Conservation (phyloP, 768 basidiomycete genomes). For the Phlebiopsis flavidoalba region DNA sequence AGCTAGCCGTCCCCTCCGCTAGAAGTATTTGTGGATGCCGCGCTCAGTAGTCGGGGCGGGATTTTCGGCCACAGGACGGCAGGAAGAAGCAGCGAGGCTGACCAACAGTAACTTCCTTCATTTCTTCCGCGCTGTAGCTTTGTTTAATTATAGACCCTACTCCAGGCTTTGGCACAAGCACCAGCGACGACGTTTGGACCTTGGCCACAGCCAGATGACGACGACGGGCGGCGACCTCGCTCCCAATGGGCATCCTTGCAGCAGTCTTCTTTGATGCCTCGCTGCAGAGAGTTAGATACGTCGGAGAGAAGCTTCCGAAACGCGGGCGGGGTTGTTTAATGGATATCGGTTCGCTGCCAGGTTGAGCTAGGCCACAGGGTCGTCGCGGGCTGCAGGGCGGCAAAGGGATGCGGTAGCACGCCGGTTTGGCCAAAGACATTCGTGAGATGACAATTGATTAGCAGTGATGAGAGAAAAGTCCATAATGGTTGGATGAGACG, state of each 20-base stretch:
- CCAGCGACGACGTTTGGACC: neutral
- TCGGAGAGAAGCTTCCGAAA: neutral
- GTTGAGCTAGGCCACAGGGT: neutral
- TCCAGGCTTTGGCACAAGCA: neutral
- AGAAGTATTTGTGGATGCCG: too few species aligned
- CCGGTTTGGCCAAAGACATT: neutral
- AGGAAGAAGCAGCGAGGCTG: neutral
- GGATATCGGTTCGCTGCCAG: neutral
- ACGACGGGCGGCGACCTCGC: neutral
- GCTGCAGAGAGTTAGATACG: neutral
- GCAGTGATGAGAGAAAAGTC: neutral
- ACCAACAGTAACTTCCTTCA: neutral
- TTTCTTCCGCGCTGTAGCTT: neutral
- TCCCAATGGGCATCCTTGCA: neutral
- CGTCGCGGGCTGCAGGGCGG: neutral
- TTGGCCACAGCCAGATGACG: neutral
- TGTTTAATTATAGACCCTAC: neutral
- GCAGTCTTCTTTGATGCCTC: neutral
- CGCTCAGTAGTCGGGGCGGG: neutral
- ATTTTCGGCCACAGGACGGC: neutral
- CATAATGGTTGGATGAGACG: neutral
- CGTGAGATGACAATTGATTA: neutral
- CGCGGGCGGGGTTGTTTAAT: neutral
- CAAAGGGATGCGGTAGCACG: neutral
- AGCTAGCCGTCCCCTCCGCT: too few species aligned